Conservation (phyloP, 495 filamentous ascomycete genomes). For the Aspergillus haitiensis region DNA sequence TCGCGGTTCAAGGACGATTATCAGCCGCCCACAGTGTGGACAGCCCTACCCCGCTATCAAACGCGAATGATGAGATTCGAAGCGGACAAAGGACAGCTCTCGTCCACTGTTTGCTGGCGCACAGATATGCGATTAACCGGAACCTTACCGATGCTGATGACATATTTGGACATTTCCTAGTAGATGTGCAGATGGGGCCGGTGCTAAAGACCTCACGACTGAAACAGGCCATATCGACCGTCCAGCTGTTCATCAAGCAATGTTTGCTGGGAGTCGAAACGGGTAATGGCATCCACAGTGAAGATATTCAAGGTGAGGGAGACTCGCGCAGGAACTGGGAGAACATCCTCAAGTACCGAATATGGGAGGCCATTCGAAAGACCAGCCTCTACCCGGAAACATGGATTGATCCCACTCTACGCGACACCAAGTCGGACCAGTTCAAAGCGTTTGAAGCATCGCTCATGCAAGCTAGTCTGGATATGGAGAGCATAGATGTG, state of each 20-base stretch:
- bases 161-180: background rate
- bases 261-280: slow-evolving; percentile 38
- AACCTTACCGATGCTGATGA: no score
- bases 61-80: no score
- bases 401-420: slow-evolving; percentile 35
- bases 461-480: slow-evolving; percentile 30
- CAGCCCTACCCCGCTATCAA: no score
- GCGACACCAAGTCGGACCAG: slow-evolving; percentile 37
- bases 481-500: slow-evolving; percentile 7
- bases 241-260: slow-evolving; percentile 37
- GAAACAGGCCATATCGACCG: slow-evolving; percentile 1
- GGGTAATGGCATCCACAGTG: background rate
- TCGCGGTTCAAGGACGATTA: no score
- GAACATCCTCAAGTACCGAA: slow-evolving; percentile 26
- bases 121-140: no score
- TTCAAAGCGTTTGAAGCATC: slow-evolving; percentile 31
- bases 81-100: no score
- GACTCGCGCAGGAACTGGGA: slow-evolving; percentile 23
- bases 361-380: slow-evolving; percentile 40
- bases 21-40: no score
- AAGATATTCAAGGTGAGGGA: slow-evolving; percentile 16
- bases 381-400: slow-evolving; percentile 43
- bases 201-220: background rate
- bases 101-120: no score
- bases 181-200: slow-evolving; percentile 7